These are phyloP conservation scores for Arachis hypogaea DNA, from an alignment of 306 rosid genomes.

Conservation along the genomic window DNA sequence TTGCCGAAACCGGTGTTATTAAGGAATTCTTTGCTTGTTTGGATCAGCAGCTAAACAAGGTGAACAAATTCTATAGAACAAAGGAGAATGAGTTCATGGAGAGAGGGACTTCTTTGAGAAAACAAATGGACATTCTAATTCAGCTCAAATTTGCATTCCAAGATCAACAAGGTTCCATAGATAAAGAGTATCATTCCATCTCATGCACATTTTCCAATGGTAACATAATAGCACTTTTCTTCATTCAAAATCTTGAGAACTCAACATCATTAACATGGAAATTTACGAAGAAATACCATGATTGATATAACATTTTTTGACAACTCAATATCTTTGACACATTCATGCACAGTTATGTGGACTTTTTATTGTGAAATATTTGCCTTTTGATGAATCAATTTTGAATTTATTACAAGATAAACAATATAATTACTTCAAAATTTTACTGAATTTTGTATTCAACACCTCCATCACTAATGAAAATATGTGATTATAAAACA, in stretches of 20 bases:
- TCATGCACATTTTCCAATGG: conserved; percentile 81
- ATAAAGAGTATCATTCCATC: conserved; percentile 77
- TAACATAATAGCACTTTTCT: conserved; percentile 37
- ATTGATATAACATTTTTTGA: too few species aligned
- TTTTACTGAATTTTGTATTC: neutral
- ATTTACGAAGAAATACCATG: neutral
- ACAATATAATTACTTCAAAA: conserved; percentile 7
- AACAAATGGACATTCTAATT: conserved; percentile 81
- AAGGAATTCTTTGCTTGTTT: conserved; percentile 80
- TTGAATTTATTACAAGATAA: conserved; percentile 1
- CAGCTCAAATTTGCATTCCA: conserved; percentile 64
- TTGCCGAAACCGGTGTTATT: conserved; percentile 75
- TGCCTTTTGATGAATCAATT: conserved; percentile 6
- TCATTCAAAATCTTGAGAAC: neutral
- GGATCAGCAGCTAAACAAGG: conserved; percentile 87
- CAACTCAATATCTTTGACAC: too few species aligned
- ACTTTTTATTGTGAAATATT: neutral
- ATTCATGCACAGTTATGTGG: neutral
- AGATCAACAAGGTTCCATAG: conserved; percentile 49
- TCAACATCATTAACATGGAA: conserved; percentile 18
- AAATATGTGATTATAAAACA: neutral
- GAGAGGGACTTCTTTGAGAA: conserved; percentile 80
- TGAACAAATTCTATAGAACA: conserved; percentile 72
- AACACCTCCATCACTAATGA: neutral
- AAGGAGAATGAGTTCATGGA: conserved; percentile 84